Base-by-base conservation (phyloP, 345 rosid genomes). In the Populus alba region DNA sequence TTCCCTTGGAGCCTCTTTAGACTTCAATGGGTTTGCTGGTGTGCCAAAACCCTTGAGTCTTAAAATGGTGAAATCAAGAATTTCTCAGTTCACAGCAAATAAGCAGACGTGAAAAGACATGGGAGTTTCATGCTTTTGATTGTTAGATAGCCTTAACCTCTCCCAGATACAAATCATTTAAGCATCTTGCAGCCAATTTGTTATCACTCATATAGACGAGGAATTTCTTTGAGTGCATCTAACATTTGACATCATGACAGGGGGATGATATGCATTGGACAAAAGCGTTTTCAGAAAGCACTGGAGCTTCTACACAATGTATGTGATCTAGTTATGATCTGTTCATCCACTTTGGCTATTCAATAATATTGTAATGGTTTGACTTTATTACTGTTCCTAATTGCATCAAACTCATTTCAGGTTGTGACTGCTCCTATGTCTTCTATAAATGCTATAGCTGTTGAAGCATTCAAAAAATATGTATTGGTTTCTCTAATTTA, bases 231-330 rank as follows among this genome's bases (percentile, higher is more conserved):
- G 37, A 38, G 61, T 11, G 49, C 59, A 65, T 31, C 77, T 81
- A 39, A 49, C 67, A 20, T 78, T 78, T 79, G 72, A 66, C 79
- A 45, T 80, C 59, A 25, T 80, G 82, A 63, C 87, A 96, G 99
- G 85, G 99, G 99, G 76, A 96, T 94, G 94, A 86, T 92, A 81
- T 94, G 96, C 90, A 90, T 92, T 59, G 99, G 99, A 27, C 92
- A 63, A 80, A 96, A 96, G 83, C 79, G 45, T 47, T 96, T 92
- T 81, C 87, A 79, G 83, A 94, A 94, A 85, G 98, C 97, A 75
- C 79, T 90, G 89, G 97, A 92, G 93, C 98, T 96, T 85, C 85
- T 94, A 55, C 98, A 88, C 82, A 94, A 90, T 83, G 97, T 94
- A 23, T 39, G 88, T 71, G 35, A 63, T 70, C 53, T 63, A n/a